These are phyloP conservation scores for Aspergillus sp. DNA, from an alignment of 2,329 filamentous ascomycete species.

Conservation along the genomic window DNA sequence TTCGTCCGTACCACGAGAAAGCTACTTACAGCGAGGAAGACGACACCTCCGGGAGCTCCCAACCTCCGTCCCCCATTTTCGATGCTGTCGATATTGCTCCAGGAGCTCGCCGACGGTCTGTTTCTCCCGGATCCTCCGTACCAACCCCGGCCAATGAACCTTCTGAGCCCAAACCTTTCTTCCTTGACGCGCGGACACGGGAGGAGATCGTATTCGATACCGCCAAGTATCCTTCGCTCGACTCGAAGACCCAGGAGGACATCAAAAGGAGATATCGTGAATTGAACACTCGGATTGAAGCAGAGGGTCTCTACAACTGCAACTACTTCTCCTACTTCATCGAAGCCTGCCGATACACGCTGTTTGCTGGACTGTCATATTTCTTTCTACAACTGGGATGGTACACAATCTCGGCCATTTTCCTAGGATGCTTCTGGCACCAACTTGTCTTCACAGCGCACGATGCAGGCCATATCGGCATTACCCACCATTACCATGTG, in stretches of 20 bases:
- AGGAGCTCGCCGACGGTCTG: conserved; percentile 40
- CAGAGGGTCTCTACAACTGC: conserved; percentile 80
- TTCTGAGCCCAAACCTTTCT: conserved; percentile 56
- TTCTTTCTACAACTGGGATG: conserved; percentile 65
- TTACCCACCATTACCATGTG: conserved; percentile 84
- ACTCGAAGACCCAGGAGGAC: conserved; percentile 71
- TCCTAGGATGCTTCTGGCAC: conserved; percentile 87
- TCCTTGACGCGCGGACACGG: conserved; percentile 73
- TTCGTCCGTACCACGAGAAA: conserved; percentile 60
- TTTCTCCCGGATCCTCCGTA: conserved; percentile 34
- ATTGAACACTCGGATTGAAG: conserved; percentile 71
- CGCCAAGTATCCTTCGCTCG: conserved; percentile 78
- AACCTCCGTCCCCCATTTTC: conserved; percentile 62
- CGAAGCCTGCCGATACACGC: conserved; percentile 73
- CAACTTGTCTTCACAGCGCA: conserved; percentile 93
- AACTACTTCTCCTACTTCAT: conserved; percentile 79
- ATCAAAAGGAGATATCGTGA: conserved; percentile 83
- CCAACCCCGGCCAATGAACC: conserved; percentile 32
- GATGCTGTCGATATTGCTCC: conserved; percentile 54
- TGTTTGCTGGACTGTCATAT: conserved; percentile 68
- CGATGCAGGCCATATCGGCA: conserved; percentile 96
- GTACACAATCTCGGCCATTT: conserved; percentile 72
- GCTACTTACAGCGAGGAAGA: conserved; percentile 37
- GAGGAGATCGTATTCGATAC: conserved; percentile 77
- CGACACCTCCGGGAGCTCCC: conserved; percentile 59